Percentiles rank a stretch among this genome's conserved stretches.
phyloP scores from a whole-genome alignment of 2,329 filamentous ascomycete genomes.

The Daldinia sp. region DNA sequence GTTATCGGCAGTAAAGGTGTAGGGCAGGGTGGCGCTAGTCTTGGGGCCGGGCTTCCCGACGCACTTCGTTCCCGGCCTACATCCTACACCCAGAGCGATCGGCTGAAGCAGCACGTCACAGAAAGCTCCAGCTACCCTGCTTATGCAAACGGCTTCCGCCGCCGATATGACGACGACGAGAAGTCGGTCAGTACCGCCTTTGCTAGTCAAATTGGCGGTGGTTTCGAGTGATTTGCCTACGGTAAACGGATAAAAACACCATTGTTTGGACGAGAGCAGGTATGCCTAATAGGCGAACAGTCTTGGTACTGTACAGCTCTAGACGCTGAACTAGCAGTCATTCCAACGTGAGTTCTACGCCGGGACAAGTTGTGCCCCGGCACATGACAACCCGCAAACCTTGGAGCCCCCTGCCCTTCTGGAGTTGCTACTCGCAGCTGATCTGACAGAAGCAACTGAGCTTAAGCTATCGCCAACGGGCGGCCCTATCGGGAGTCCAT shows the following conservation, averaged over 20 bases:
- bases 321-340: slow-evolving; percentile 15
- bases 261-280: slow-evolving; percentile 12
- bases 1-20: slow-evolving; percentile 78
- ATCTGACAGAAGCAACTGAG: slow-evolving; percentile 8
- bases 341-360: slow-evolving; percentile 10
- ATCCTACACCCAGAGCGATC: slow-evolving; percentile 82
- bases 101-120: slow-evolving; percentile 86
- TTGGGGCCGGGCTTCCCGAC: slow-evolving; percentile 80
- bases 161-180: slow-evolving; percentile 86
- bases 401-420: slow-evolving; percentile 20
- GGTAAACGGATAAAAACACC: slow-evolving; percentile 22
- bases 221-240: slow-evolving; percentile 46
- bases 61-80: slow-evolving; percentile 71
- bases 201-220: slow-evolving; percentile 85
- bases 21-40: slow-evolving; percentile 86
- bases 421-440: slow-evolving; percentile 16
- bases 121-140: slow-evolving; percentile 80
- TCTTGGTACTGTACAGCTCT: slow-evolving; percentile 3
- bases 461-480: slow-evolving; percentile 10
- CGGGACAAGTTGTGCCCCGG: slow-evolving; percentile 20
- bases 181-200: slow-evolving; percentile 97
- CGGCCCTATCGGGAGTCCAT: slow-evolving; percentile 10
- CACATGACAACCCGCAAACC: slow-evolving; percentile 17
- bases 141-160: slow-evolving; percentile 72
- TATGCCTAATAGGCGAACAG: slow-evolving; percentile 5